Base-by-base conservation (phyloP, 1,284 basidiomycete genomes). In the Termitomyces sp. region DNA sequence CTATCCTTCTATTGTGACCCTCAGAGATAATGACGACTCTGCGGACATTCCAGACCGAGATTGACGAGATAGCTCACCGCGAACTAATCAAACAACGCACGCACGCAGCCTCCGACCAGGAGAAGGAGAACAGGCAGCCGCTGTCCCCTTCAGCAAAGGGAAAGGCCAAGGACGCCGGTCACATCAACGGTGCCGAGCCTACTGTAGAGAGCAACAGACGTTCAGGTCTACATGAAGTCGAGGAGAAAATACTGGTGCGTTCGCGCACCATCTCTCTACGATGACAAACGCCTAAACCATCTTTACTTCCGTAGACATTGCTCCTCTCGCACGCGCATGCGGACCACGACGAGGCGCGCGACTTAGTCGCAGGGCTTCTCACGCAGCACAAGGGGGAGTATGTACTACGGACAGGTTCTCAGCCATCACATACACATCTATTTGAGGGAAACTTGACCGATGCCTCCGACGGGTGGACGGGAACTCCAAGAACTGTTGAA, bases 11-110 rank as follows among this genome's bases (percentile, higher is more conserved):
- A 24, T 24, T 5, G 24, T 1, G 24, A 24, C 3, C 24, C 24
- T 46, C 24, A 30, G 26, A 34, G 52, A 65, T 50, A 52, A 88
- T 85, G 84, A 79, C 85, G 31, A 81, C 75, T 54, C 71, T 90
- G 64, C 80, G 80, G 49, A 81, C 74, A 52, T 90, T 90, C 66
- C 88, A 90, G 68, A 77, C 70, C 62, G 86, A 89, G 69, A 90
- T 90, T 57, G 83, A 90, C 58, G 79, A 85, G 61, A 86, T 90
- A 64, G 81, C 82, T 54, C 72, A 78, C 59, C 79, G 82, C 49
- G 85, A 89, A 68, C 68, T 81, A 42, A 70, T 75, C 28, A 87
- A 79, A 68, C 83, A 88, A 61, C 80, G 84, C 42, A 69, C 68
- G 15, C 61, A 62, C 26, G 24, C 47, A 19, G 28, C 41, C 24